phyloP scores from a whole-genome alignment of 192 early-diverging fungal genomes.

The Coemansia sp. region DNA sequence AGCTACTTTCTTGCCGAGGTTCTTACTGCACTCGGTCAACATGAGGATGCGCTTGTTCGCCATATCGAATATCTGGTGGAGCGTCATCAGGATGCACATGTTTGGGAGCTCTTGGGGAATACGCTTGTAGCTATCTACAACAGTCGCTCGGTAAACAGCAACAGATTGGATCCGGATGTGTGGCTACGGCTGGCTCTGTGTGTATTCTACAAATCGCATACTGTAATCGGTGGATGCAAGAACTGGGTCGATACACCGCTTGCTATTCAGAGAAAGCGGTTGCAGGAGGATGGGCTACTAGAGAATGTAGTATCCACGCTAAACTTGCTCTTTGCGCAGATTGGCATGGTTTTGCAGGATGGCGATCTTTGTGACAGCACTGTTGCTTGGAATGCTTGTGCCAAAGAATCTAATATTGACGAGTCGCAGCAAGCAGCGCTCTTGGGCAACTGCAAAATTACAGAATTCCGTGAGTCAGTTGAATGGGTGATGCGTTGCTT shows the following conservation, averaged over 20 bases:
- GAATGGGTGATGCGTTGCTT: background rate
- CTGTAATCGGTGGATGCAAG: constrained; percentile 24
- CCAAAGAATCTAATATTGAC: background rate
- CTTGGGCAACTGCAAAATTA: background rate
- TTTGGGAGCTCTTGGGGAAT: constrained; percentile 44
- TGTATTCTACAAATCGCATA: constrained; percentile 19
- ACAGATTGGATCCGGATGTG: background rate
- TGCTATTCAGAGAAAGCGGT: constrained; percentile 18
- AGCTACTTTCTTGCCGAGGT: constrained; percentile 29
- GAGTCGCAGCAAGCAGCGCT: background rate
- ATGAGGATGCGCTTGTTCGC: constrained; percentile 25
- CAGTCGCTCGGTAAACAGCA: background rate
- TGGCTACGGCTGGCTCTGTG: constrained; percentile 30
- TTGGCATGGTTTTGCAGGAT: background rate
- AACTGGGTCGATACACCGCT: constrained; percentile 24
- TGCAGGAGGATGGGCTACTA: constrained; percentile 14
- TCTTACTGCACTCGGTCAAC: constrained; percentile 15
- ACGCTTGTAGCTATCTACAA: constrained; percentile 9
- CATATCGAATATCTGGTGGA: constrained; percentile 27
- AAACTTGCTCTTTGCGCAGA: background rate
- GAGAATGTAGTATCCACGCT: background rate
- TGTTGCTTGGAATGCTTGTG: background rate
- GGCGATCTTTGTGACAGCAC: background rate
- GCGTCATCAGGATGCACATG: constrained; percentile 35
- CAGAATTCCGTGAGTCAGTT: background rate